These are phyloP conservation scores for Plectranthus barbatus DNA, from an alignment of 257 asterid genomes.

Conservation along the genomic window DNA sequence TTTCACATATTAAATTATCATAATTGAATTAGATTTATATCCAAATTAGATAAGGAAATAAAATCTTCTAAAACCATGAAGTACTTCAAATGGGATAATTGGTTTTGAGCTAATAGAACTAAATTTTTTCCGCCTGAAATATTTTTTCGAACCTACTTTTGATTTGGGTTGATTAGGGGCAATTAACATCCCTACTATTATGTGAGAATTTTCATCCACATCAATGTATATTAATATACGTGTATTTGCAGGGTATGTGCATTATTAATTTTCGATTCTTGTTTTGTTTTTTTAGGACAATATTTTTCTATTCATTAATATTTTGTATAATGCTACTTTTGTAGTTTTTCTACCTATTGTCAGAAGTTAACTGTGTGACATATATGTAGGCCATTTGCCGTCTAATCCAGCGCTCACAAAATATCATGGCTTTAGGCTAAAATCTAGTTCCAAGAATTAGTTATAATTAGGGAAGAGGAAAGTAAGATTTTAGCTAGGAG, in stretches of 20 bases:
- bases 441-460: background rate
- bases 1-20: too few relatives aligned
- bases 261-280: background rate
- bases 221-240: too few relatives aligned
- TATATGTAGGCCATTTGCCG: conserved; percentile 13
- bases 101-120: too few relatives aligned
- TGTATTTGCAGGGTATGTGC: background rate
- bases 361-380: conserved; percentile 1
- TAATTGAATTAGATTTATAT: too few relatives aligned
- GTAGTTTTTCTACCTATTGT: conserved; percentile 1
- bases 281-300: background rate
- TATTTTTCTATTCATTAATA: background rate
- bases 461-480: background rate
- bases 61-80: too few relatives aligned
- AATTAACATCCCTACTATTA: too few relatives aligned
- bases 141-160: too few relatives aligned
- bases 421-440: background rate
- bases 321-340: background rate
- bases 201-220: background rate
- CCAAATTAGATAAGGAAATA: too few relatives aligned
- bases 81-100: too few relatives aligned
- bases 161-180: too few relatives aligned
- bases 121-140: too few relatives aligned
- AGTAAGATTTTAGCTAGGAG: too few relatives aligned
- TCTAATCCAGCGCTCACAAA: conserved; percentile 3